A percentile compares a stretch with the other conserved stretches of the same genome.
These are phyloP conservation scores for Diaporthe nobilis DNA, from an alignment of 2,329 filamentous ascomycete species.

Conservation along the genomic window DNA sequence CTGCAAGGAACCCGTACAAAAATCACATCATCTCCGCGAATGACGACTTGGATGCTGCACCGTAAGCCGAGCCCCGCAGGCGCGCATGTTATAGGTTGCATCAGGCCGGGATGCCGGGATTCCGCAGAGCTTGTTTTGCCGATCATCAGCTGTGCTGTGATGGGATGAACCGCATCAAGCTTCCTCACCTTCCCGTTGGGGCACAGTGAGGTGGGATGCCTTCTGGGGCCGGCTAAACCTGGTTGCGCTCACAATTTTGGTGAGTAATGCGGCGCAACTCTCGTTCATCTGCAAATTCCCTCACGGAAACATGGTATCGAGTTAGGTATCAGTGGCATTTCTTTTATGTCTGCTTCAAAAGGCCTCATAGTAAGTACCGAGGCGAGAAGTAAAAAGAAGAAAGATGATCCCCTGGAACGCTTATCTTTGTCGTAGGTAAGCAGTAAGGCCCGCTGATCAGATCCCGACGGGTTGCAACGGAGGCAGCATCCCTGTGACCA, in stretches of 20 bases:
- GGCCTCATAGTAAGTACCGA: too few species aligned
- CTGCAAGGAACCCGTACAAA: not conserved
- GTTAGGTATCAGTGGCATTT: too few species aligned
- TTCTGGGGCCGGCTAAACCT: conserved; percentile 18
- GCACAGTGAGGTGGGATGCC: conserved; percentile 16
- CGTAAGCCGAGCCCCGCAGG: conserved; percentile 8
- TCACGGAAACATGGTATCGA: not conserved
- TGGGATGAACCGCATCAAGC: conserved; percentile 14
- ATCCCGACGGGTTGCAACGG: not conserved
- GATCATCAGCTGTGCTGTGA: conserved; percentile 26
- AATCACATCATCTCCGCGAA: not conserved
- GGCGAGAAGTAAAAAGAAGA: too few species aligned
- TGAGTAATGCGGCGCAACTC: not conserved
- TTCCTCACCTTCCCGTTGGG: conserved; percentile 27
- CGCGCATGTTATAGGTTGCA: not conserved
- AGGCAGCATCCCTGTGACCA: not conserved
- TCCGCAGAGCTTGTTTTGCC: conserved; percentile 16
- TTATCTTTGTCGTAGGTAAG: too few species aligned
- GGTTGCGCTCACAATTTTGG: not conserved
- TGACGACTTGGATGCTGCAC: conserved; percentile 26
- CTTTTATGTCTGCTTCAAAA: too few species aligned
- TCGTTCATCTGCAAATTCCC: not conserved
- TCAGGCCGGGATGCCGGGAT: conserved; percentile 12
- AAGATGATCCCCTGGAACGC: too few species aligned
- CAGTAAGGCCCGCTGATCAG: not conserved